These are phyloP conservation scores for Annulohypoxylon nitens DNA, from an alignment of 495 filamentous ascomycete species.

Conservation along the genomic window DNA sequence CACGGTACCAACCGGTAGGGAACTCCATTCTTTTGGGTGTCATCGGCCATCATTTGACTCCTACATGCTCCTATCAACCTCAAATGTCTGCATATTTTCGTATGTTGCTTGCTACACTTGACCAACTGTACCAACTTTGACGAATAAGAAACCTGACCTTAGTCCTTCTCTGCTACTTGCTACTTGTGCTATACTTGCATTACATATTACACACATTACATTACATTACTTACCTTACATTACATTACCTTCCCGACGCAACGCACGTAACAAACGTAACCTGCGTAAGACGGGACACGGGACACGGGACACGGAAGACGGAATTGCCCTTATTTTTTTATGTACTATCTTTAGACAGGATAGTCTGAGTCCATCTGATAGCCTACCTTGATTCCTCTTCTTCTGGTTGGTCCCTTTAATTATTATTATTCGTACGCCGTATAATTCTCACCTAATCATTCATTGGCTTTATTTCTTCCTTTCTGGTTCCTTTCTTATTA, in stretches of 20 bases:
- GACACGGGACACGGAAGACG: not conserved
- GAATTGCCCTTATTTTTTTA: not conserved
- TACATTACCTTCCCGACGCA: not conserved
- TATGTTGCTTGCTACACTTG: not conserved
- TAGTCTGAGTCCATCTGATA: not conserved
- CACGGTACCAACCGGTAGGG: slow-evolving; percentile 18
- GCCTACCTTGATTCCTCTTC: not conserved
- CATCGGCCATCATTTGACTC: slow-evolving; percentile 29
- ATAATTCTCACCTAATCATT: slow-evolving; percentile 27
- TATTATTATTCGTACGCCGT: not conserved
- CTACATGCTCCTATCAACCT: slow-evolving; percentile 33
- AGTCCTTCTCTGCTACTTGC: slow-evolving; percentile 38
- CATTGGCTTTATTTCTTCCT: not conserved
- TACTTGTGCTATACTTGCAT: not conserved
- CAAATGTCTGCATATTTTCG: slow-evolving; percentile 12
- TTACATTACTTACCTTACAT: too few relatives aligned
- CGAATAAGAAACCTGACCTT: slow-evolving; percentile 34
- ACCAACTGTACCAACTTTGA: not conserved
- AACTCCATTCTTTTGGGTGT: slow-evolving; percentile 19
- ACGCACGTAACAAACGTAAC: slow-evolving; percentile 1
- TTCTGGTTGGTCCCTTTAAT: slow-evolving; percentile 5
- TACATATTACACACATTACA: not conserved
- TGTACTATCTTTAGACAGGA: slow-evolving; percentile 14
- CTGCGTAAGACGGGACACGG: not conserved
- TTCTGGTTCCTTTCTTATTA: not conserved